Evolutionary conservation across 2,329 filamentous ascomycete species (phyloP).

Genomic region (Colletotrichum limetticola): DNA sequence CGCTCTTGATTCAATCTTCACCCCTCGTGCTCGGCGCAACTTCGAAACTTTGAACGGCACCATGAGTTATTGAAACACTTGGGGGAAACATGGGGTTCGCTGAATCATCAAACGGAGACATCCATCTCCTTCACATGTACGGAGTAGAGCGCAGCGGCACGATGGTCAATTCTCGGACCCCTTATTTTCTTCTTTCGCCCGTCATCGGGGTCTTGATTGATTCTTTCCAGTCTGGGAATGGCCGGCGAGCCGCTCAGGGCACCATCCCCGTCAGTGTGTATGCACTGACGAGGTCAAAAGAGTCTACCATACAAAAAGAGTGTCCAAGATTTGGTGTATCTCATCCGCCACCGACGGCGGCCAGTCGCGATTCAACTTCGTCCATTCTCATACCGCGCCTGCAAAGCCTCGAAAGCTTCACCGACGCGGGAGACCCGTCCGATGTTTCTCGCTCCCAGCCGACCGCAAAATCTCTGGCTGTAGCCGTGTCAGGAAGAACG

Average conservation of each 20-base stretch:
- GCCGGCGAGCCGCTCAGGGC: constrained; percentile 17
- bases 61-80: constrained; percentile 15
- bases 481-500: not conserved
- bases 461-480: not conserved
- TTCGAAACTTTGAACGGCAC: constrained; percentile 7
- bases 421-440: constrained; percentile 7
- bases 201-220: constrained; percentile 13
- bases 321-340: not conserved
- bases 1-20: not conserved
- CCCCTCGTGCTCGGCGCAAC: not conserved
- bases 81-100: constrained; percentile 10
- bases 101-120: not conserved
- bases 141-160: not conserved
- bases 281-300: not conserved
- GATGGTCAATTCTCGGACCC: not conserved
- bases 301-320: constrained; percentile 2
- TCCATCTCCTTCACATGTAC: not conserved
- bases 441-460: not conserved
- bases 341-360: not conserved
- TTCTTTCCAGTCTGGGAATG: constrained; percentile 14
- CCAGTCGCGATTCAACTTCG: not conserved
- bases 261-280: constrained; percentile 2
- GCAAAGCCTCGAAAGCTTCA: not conserved
- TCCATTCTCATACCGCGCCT: not conserved
- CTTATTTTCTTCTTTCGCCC: not conserved